phyloP scores from a whole-genome alignment of 331 rosid species.

The Telfairia occidentalis region DNA sequence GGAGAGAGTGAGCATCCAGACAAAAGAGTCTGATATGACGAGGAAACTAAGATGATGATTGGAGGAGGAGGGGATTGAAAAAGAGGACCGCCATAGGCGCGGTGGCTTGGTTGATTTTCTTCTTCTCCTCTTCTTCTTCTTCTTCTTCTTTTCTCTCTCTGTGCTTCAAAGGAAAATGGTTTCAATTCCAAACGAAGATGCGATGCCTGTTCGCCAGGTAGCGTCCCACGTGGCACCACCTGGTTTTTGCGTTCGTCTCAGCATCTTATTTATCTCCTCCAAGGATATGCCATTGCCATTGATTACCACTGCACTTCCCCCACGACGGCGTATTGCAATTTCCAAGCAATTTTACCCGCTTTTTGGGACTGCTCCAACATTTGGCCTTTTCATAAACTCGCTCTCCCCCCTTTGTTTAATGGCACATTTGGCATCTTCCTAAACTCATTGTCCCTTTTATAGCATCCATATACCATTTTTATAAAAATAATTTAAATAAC shows the following conservation, averaged over 20 bases:
- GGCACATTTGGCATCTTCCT: too few relatives aligned
- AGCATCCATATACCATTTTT: too few relatives aligned
- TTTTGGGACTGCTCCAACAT: background rate
- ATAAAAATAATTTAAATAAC: too few relatives aligned
- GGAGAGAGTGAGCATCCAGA: background rate
- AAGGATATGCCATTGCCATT: conserved; percentile 37
- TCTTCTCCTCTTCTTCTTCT: background rate
- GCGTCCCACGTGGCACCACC: conserved; percentile 63
- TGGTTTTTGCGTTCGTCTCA: conserved; percentile 25
- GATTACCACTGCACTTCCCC: background rate
- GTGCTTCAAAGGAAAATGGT: conserved; percentile 16
- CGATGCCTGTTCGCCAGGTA: conserved; percentile 72
- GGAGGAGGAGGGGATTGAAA: conserved; percentile 17
- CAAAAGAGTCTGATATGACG: conserved; percentile 5
- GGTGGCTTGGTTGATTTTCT: background rate
- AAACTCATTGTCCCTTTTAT: too few relatives aligned
- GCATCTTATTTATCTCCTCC: conserved; percentile 55
- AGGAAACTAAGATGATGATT: conserved; percentile 12
- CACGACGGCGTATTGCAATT: background rate
- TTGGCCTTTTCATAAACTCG: too few relatives aligned
- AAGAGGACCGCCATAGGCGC: conserved; percentile 42
- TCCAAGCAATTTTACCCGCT: background rate
- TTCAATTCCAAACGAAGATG: conserved; percentile 41
- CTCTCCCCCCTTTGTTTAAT: too few relatives aligned
- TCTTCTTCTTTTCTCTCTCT: background rate